Evolutionary conservation across 768 basidiomycete species (phyloP).

Genomic region (Macrolepiota fuliginosa): DNA sequence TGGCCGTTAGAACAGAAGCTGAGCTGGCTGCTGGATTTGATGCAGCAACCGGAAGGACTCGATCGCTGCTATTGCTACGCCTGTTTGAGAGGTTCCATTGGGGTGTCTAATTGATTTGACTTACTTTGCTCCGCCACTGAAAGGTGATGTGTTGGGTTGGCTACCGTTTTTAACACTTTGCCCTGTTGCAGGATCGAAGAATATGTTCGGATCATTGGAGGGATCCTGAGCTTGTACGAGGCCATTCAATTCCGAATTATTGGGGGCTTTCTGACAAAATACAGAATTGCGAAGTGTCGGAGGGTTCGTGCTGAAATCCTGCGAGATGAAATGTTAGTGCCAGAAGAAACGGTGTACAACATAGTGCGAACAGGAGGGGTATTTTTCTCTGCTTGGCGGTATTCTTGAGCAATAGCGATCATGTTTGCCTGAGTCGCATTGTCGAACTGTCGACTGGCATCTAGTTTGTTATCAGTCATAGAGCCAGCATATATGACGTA

Average conservation of each 20-base stretch:
- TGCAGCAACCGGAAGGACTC: neutral
- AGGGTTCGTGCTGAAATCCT: constrained; percentile 56
- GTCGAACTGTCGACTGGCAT: constrained; percentile 52
- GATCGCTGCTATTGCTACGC: no score
- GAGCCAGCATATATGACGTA: neutral
- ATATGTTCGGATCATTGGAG: constrained; percentile 48
- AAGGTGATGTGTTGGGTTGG: constrained; percentile 47
- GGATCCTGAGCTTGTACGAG: constrained; percentile 53
- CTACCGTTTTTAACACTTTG: constrained; percentile 42
- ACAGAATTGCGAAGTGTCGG: constrained; percentile 50
- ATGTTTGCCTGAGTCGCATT: constrained; percentile 46
- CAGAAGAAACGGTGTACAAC: neutral
- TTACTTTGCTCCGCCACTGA: constrained; percentile 29
- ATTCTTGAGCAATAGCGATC: constrained; percentile 50
- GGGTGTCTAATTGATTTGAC: neutral
- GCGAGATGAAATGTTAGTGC: neutral
- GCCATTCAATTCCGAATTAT: constrained; percentile 46
- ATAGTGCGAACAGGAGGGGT: constrained; percentile 45
- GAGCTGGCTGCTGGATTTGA: neutral
- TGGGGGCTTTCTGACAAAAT: constrained; percentile 53
- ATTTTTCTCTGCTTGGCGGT: constrained; percentile 58
- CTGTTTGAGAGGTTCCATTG: neutral
- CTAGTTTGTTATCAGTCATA: constrained; percentile 21
- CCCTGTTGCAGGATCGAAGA: constrained; percentile 43
- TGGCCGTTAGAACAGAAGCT: neutral